Conservation (phyloP, 1,139 yeast species). For the Debaryomycetaceae sp. region DNA sequence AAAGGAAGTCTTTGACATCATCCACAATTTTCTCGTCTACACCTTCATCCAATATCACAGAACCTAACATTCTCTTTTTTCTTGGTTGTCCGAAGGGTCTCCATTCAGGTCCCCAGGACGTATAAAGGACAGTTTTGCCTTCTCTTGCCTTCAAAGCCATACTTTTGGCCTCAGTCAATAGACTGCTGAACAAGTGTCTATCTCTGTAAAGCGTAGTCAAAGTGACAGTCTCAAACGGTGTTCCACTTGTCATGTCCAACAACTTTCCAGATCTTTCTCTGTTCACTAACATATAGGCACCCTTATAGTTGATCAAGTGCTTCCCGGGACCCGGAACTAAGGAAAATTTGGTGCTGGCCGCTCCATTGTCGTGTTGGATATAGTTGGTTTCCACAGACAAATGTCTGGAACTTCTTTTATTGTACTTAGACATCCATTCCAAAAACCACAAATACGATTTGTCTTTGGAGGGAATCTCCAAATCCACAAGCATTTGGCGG, state of each 20-base stretch:
- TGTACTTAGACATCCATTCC: conserved; percentile 92
- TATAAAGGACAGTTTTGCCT: conserved; percentile 90
- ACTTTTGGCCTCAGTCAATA: conserved; percentile 78
- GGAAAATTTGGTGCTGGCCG: conserved; percentile 81
- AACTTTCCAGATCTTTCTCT: conserved; percentile 88
- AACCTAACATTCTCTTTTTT: conserved; percentile 75
- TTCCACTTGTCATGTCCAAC: conserved; percentile 84
- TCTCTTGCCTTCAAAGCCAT: conserved; percentile 81
- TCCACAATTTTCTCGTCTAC: conserved; percentile 59
- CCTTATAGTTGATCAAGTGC: conserved; percentile 79
- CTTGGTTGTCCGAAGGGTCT: conserved; percentile 97
- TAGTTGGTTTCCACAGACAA: conserved; percentile 85
- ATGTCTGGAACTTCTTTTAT: conserved; percentile 73
- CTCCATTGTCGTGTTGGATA: conserved; percentile 89
- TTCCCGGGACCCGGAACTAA: conserved; percentile 98
- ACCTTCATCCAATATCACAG: conserved; percentile 80
- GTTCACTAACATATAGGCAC: conserved; percentile 84
- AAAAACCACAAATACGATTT: conserved; percentile 92
- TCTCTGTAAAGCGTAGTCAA: conserved; percentile 87
- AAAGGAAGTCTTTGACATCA: conserved; percentile 79
- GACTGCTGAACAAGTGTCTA: conserved; percentile 62
- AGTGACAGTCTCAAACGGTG: conserved; percentile 94
- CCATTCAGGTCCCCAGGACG: conserved; percentile 99
- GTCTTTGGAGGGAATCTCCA: conserved; percentile 92
- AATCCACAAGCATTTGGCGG: conserved; percentile 81